These are phyloP conservation scores for Adenanthera pavonina DNA, from an alignment of 306 rosid species.

Conservation along the genomic window DNA sequence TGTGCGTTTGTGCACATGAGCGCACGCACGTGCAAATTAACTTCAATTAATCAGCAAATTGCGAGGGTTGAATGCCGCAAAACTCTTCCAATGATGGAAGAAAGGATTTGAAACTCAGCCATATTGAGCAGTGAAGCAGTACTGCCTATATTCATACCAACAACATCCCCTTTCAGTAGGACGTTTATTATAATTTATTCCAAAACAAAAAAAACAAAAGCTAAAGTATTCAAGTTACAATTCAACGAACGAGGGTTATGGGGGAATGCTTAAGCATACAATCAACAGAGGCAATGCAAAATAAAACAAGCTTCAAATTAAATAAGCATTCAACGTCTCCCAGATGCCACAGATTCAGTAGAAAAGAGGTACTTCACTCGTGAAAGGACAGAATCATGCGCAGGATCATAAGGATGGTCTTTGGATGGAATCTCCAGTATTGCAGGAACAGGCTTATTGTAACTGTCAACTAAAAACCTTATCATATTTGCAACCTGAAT, in stretches of 20 bases:
- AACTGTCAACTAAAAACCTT: slow-evolving; percentile 90
- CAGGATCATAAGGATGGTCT: slow-evolving; percentile 93
- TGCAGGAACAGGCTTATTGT: slow-evolving; percentile 90
- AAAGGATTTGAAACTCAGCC: neutral
- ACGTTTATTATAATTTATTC: slow-evolving; percentile 16
- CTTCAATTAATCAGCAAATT: too few species aligned
- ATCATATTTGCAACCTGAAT: slow-evolving; percentile 96
- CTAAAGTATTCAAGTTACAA: neutral
- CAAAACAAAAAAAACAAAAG: neutral
- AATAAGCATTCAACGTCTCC: slow-evolving; percentile 57
- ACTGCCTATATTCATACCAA: neutral
- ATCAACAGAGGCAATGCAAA: slow-evolving; percentile 2
- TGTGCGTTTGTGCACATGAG: too few species aligned
- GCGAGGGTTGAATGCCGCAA: too few species aligned
- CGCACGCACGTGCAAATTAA: too few species aligned
- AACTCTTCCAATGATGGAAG: too few species aligned
- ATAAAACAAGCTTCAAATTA: neutral
- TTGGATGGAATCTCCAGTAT: slow-evolving; percentile 95
- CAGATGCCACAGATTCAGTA: slow-evolving; percentile 90
- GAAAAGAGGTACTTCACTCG: slow-evolving; percentile 89
- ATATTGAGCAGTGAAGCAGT: neutral
- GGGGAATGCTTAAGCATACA: neutral
- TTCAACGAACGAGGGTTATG: slow-evolving; percentile 7
- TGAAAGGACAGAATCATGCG: slow-evolving; percentile 93
- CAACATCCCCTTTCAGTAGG: too few species aligned